These are phyloP conservation scores for Sordariomycetes sp. DNA, from an alignment of 2,329 filamentous ascomycete genomes.

Conservation along the genomic window DNA sequence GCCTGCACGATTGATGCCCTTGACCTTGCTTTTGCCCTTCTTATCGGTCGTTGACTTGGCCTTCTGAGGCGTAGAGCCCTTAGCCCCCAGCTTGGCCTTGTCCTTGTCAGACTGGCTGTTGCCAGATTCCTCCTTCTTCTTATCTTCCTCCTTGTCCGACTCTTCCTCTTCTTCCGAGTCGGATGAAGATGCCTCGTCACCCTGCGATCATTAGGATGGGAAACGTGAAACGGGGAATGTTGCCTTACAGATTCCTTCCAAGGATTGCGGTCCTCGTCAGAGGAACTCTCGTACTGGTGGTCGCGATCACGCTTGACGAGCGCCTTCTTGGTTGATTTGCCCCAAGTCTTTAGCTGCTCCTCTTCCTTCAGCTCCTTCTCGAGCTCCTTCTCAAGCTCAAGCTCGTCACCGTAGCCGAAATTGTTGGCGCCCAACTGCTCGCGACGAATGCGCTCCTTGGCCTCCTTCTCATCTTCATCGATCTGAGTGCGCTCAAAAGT, in stretches of 20 bases:
- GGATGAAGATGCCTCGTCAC: slow-evolving; percentile 22
- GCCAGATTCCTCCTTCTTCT: slow-evolving; percentile 50
- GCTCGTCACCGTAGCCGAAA: slow-evolving; percentile 62
- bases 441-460: slow-evolving; percentile 63
- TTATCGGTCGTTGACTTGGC: slow-evolving; percentile 26
- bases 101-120: slow-evolving; percentile 40
- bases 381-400: slow-evolving; percentile 65
- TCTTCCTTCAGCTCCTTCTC: slow-evolving; percentile 61
- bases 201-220: background rate
- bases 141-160: slow-evolving; percentile 36
- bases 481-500: slow-evolving; percentile 69
- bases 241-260: slow-evolving; percentile 27
- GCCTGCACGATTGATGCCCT: slow-evolving; percentile 68
- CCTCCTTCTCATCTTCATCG: slow-evolving; percentile 70
- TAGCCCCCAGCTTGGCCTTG: slow-evolving; percentile 49
- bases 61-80: slow-evolving; percentile 55
- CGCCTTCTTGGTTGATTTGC: slow-evolving; percentile 71
- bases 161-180: slow-evolving; percentile 26
- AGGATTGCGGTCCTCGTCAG: slow-evolving; percentile 33
- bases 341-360: slow-evolving; percentile 58
- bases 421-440: slow-evolving; percentile 83
- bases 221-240: background rate
- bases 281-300: slow-evolving; percentile 73
- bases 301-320: slow-evolving; percentile 81
- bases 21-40: slow-evolving; percentile 36